Base-by-base conservation (phyloP, 2,329 filamentous ascomycete species). In the Rhytidhysteron rufulum region DNA sequence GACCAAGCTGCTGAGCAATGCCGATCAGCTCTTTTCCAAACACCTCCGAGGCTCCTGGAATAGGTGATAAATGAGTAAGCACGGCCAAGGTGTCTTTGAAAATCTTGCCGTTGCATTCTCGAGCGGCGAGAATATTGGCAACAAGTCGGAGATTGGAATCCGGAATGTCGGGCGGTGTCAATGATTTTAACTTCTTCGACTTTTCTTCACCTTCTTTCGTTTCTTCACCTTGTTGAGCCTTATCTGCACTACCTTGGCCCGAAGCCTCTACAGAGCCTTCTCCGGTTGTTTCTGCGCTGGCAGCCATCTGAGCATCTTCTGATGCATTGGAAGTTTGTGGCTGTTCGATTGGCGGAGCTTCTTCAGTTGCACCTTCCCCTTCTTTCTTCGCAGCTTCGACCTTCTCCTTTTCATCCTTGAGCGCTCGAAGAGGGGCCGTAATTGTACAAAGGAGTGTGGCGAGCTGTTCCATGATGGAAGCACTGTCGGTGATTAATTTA, bases 31-130 rank as follows among this genome's bases (percentile, higher is more conserved):
- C 91, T 51, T 86, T 83, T n/a, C 93, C 93, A 62, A 98, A 97
- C 9, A 88, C 77, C 39, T 86, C 80, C 67, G 94, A 93, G 15
- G 91, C 89, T 10, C 86, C 88, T 13, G 91, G 89, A 45, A 98
- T 93, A 29, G 87, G 84, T 4, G 90, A 97, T 31, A 98, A 77
- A 58, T 97, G 96, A 71, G 95, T 97, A 73, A 98, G 95, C n/a
- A 94, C 94, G 13, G 91, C 93, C 39, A 98, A 79, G 1, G 93
- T 97, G 65, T 97, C 94, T 61, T 93, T 87, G 76, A 98, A 98
- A 0, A 93, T 97, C 73, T 95, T 96, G 48, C 88, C 90, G 59
- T 88, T 95, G 69, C 93, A 98, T 66, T 98, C 93, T 35, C 90
- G 85, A 47, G 91, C 91, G 31, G 95, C 88, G 50, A 98, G 86